Conservation (phyloP, 371 early-diverging fungal species). For the Apophysomyces elegans region DNA sequence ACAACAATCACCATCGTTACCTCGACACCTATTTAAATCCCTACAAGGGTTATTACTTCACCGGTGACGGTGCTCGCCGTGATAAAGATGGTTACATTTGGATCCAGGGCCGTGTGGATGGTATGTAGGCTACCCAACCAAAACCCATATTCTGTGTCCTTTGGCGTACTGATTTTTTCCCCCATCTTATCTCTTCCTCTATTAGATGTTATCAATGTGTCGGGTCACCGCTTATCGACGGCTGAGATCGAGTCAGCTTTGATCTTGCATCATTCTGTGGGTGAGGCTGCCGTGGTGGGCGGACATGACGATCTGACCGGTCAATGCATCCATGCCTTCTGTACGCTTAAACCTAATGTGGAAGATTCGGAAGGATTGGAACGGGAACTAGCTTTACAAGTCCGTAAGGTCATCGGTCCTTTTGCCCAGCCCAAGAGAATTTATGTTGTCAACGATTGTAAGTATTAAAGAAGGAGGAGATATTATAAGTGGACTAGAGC, state of each 20-base stretch:
- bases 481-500: too few species aligned
- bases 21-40: conserved; percentile 88
- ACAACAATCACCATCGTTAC: conserved; percentile 90
- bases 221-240: conserved; percentile 96
- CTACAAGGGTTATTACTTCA: conserved; percentile 88
- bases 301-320: conserved; percentile 94
- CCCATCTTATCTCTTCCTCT: too few species aligned
- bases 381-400: conserved; percentile 73
- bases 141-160: not conserved
- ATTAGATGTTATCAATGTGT: conserved; percentile 94
- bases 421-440: conserved; percentile 93
- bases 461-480: not conserved
- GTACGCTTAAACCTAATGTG: conserved; percentile 67
- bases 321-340: conserved; percentile 77
- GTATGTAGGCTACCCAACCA: conserved; percentile 14
- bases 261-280: conserved; percentile 79
- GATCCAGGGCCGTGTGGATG: conserved; percentile 95
- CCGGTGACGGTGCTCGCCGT: conserved; percentile 88
- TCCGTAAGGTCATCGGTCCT: conserved; percentile 93
- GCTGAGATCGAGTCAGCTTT: conserved; percentile 95
- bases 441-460: conserved; percentile 74
- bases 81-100: conserved; percentile 96
- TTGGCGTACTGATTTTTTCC: too few species aligned
- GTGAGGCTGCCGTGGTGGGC: conserved; percentile 96
- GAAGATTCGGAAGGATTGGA: conserved; percentile 53